Percentiles rank a stretch among this genome's conserved stretches.
These are phyloP conservation scores for Hanseniaspora valbyensis DNA, from an alignment of 805 yeast species.

Conservation along the genomic window DNA sequence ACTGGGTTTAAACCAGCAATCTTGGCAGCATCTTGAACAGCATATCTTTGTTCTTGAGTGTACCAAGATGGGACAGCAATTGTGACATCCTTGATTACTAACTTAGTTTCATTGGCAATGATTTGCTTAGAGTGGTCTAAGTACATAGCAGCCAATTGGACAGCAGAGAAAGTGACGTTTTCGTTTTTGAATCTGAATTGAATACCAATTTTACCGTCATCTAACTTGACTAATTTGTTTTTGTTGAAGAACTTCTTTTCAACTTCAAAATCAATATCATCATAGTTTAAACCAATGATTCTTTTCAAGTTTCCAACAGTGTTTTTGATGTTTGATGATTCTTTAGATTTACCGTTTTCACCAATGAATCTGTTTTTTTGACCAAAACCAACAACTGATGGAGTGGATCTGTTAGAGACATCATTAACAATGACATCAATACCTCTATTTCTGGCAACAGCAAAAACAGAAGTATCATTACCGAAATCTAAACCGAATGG, in stretches of 20 bases:
- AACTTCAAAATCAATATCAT: conserved; percentile 54
- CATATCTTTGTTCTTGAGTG: conserved; percentile 92
- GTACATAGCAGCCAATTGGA: conserved; percentile 92
- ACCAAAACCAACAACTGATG: conserved; percentile 86
- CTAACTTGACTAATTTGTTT: conserved; percentile 55
- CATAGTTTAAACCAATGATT: conserved; percentile 64
- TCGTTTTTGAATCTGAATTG: conserved; percentile 77
- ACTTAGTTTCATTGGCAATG: conserved; percentile 68
- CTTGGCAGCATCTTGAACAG: conserved; percentile 85
- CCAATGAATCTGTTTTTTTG: conserved; percentile 81
- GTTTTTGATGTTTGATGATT: conserved; percentile 90
- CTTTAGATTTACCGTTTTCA: conserved; percentile 92
- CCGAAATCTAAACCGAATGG: conserved; percentile 98
- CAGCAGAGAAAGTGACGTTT: conserved; percentile 66
- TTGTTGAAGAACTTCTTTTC: conserved; percentile 64
- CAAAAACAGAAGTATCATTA: conserved; percentile 84
- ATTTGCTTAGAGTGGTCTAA: conserved; percentile 79
- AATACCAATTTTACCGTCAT: conserved; percentile 68
- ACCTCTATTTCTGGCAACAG: conserved; percentile 96
- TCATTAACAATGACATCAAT: conserved; percentile 97
- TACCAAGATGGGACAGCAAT: conserved; percentile 96
- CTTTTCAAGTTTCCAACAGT: conserved; percentile 93
- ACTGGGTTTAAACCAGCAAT: conserved; percentile 98
- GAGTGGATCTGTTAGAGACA: conserved; percentile 95
- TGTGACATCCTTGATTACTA: conserved; percentile 71